phyloP scores from a whole-genome alignment of 2,329 filamentous ascomycete species.

The Trichoderma koningii region DNA sequence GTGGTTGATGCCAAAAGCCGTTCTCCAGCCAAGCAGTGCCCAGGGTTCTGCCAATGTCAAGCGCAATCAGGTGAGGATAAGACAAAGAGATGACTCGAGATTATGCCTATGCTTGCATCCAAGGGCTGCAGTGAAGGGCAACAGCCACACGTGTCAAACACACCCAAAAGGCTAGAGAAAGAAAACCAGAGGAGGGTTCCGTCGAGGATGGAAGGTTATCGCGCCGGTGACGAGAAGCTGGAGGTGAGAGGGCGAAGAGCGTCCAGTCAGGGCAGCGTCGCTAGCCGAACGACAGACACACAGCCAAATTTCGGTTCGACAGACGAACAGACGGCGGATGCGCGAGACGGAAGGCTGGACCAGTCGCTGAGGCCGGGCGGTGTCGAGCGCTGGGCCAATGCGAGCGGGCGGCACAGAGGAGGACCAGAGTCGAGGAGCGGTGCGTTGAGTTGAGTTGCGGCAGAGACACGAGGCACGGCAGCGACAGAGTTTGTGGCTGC shows the following conservation, averaged over 20 bases:
- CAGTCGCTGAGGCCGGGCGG: background rate
- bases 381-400: background rate
- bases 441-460: slow-evolving; percentile 11
- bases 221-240: slow-evolving; percentile 1
- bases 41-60: background rate
- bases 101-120: background rate
- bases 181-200: background rate
- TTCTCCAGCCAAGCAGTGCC: slow-evolving; percentile 1
- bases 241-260: slow-evolving; percentile 1
- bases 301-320: slow-evolving; percentile 20
- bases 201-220: background rate
- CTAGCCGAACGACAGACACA: slow-evolving; percentile 13
- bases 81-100: background rate
- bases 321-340: background rate
- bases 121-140: background rate
- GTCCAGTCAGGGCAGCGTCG: slow-evolving; percentile 17
- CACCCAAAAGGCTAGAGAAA: background rate
- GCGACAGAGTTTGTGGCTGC: slow-evolving; percentile 24
- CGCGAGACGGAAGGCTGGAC: background rate
- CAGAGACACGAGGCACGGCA: slow-evolving; percentile 15
- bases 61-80: background rate
- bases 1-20: slow-evolving; percentile 5
- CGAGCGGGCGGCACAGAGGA: slow-evolving; percentile 6
- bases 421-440: background rate
- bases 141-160: slow-evolving; percentile 11